phyloP scores from a whole-genome alignment of 228 moss, liverwort and hornwort genomes.

The Sphagnum magellanicum region DNA sequence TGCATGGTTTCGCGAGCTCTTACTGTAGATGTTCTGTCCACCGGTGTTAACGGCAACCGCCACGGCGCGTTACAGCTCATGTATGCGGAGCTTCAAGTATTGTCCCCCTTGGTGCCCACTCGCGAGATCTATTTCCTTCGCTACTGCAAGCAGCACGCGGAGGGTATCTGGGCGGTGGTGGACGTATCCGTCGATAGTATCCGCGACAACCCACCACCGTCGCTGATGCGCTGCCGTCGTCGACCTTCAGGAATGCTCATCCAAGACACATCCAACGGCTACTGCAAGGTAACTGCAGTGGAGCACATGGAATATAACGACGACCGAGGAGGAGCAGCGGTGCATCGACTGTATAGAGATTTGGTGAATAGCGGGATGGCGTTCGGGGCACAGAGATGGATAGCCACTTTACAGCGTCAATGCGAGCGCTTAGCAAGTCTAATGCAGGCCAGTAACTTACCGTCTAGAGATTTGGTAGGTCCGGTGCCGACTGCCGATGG shows the following conservation, averaged over 20 bases:
- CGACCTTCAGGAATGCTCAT: slow-evolving; percentile 73
- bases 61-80: slow-evolving; percentile 74
- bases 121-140: slow-evolving; percentile 70
- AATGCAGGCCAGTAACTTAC: slow-evolving; percentile 47
- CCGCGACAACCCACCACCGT: slow-evolving; percentile 78
- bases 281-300: slow-evolving; percentile 64
- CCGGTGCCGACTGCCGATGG: slow-evolving; percentile 71
- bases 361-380: slow-evolving; percentile 77
- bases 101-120: slow-evolving; percentile 69
- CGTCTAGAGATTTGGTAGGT: slow-evolving; percentile 62
- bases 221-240: slow-evolving; percentile 74
- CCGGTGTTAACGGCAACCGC: slow-evolving; percentile 57
- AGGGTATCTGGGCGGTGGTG: slow-evolving; percentile 80
- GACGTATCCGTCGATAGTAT: slow-evolving; percentile 87
- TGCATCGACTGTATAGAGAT: slow-evolving; percentile 63
- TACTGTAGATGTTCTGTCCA: slow-evolving; percentile 66
- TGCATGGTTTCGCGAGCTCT: slow-evolving; percentile 76
- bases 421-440: slow-evolving; percentile 79
- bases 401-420: slow-evolving; percentile 74
- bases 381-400: slow-evolving; percentile 77
- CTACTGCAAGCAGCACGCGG: slow-evolving; percentile 78
- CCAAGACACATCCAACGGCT: slow-evolving; percentile 82
- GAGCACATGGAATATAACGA: slow-evolving; percentile 86
- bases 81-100: slow-evolving; percentile 76
- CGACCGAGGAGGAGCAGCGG: slow-evolving; percentile 29